phyloP scores from a whole-genome alignment of 1,139 yeast genomes.

The Lodderomyces theae region DNA sequence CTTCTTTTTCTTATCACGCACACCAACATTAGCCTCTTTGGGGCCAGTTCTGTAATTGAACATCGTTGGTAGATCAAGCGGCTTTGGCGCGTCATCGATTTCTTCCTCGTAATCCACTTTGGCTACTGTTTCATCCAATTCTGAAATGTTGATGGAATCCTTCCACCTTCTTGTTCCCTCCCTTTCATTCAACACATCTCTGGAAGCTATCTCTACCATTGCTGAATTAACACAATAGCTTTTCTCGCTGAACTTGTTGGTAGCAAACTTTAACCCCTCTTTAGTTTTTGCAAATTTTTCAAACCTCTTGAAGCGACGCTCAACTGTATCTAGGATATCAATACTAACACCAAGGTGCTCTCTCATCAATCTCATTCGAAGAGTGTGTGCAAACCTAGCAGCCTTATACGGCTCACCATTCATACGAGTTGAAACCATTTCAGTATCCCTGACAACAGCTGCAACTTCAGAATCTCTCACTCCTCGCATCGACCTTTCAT shows the following conservation, averaged over 20 bases:
- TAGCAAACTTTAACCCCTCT: conserved; percentile 44
- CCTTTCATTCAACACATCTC: conserved; percentile 55
- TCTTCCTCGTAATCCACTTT: conserved; percentile 28
- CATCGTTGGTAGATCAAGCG: conserved; percentile 53
- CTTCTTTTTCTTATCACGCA: conserved; percentile 76
- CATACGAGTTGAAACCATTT: conserved; percentile 72
- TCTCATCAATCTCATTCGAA: conserved; percentile 89
- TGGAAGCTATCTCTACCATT: conserved; percentile 69
- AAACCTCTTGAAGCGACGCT: conserved; percentile 63
- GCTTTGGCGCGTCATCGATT: conserved; percentile 28
- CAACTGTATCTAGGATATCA: conserved; percentile 81
- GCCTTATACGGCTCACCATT: conserved; percentile 78
- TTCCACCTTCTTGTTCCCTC: conserved; percentile 53
- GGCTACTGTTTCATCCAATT: conserved; percentile 19
- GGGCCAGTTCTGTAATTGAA: conserved; percentile 85
- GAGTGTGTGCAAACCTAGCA: conserved; percentile 84
- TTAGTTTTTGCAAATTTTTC: conserved; percentile 52
- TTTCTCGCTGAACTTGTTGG: conserved; percentile 33
- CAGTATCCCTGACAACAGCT: conserved; percentile 80
- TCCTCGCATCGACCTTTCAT: conserved; percentile 94
- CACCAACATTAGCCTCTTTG: conserved; percentile 72
- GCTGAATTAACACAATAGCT: conserved; percentile 50
- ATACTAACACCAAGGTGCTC: conserved; percentile 95
- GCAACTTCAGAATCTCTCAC: conserved; percentile 93
- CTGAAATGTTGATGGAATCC: conserved; percentile 24